Base-by-base conservation (phyloP, 2,329 filamentous ascomycete genomes). In the Helotiales sp. region DNA sequence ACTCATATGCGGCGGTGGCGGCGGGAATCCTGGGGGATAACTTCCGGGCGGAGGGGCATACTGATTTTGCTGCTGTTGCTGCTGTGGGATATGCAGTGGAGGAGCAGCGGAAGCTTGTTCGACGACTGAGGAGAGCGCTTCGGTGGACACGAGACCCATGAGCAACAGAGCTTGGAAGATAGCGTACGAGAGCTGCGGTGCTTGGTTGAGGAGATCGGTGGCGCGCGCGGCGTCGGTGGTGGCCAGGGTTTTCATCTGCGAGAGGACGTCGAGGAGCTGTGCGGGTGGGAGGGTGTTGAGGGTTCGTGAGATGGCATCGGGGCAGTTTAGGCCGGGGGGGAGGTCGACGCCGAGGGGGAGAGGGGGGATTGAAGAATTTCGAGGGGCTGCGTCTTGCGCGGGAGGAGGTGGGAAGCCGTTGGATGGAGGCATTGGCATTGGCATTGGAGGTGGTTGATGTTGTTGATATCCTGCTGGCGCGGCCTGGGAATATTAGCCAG, bases 81-180 rank as follows among this genome's bases (percentile, higher is more conserved):
- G 73, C 7, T 61, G 70, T 22, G 49, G 68, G 17, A 77, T 77
- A 10, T 77, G 76, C 10, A 81, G 79, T 78, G 81, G 83, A 70
- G 78, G 78, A 54, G 79, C 77, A 63, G 80, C 78, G 4, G 83
- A 67, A 7, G 75, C 73, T 11, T 68, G 80, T 75, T 96, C 92
- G 62, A 97, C 86, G 32, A 98, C 92, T 4, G 91, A 90, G 70
- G 90, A 87, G 63, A 98, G 89, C 2, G 93, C 89, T 74, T 90
- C 89, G 15, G 93, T 91, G 66, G 96, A 95, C 64, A 98, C 93
- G 10, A 98, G 88, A 54, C 93, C 93, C 87, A 98, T 96, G 43
- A 97, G 87, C 1, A 98, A 87, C 10, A 98, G 86, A 26, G 94
- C 92, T 80, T 98, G 95, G 81, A 98, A 98, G 72, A 98, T 91